phyloP scores from a whole-genome alignment of 129 eudicot genomes.

The Daucus carota region DH1_v3.0 NC_030384.2:32188001-32188500 shows the following conservation, averaged over 20 bases:
- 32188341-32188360: conserved; percentile 54
- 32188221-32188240: conserved; percentile 58
- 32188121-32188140: neutral
- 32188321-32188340: conserved; percentile 61
- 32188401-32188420: neutral
- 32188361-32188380: neutral
- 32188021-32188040: conserved; percentile 24
- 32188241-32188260: conserved; percentile 48
- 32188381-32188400: neutral
- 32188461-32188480: neutral
- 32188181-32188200: conserved; percentile 8
- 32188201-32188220: conserved; percentile 47
- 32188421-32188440: neutral
- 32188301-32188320: conserved; percentile 56
- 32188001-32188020: conserved; percentile 53
- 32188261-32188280: conserved; percentile 47
- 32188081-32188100: neutral
- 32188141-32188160: neutral
- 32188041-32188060: conserved; percentile 33
- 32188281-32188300: conserved; percentile 61
- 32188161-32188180: neutral
- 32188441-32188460: neutral
- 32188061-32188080: conserved; percentile 45
- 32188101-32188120: neutral
- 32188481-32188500: neutral